Evolutionary conservation across 2,329 filamentous ascomycete genomes (phyloP), one percentile per base, ranked within the genome.

Genomic region (Botryotinia convoluta): DNA sequence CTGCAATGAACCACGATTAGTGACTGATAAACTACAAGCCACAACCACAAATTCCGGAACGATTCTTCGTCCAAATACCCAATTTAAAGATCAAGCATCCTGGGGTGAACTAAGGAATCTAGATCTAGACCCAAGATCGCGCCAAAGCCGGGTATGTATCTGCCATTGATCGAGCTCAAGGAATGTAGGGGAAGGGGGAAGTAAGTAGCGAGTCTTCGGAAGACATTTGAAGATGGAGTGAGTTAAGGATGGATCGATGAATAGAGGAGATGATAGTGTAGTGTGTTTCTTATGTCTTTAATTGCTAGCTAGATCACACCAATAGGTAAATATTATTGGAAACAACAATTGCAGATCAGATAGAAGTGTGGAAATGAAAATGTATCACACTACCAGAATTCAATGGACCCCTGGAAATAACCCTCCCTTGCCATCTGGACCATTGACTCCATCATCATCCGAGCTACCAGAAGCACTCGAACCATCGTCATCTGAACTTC

Each of bases 41-140:
- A n/a, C 48, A 51, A 14, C 5, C 4, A 26, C 12, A n/a, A n/a
- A 51, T 51, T 2, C 10, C 10, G 0, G 5, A 12, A 51, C 3
- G 26, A n/a, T 3, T 0, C 26, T 16, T 0, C 9, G 12, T n/a
- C 2, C 0, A n/a, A 2, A 5, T 14, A 6, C 26, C 7, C 48
- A 6, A 51, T n/a, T 14, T n/a, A 5, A 14, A n/a, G 10, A n/a
- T 51, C 3, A n/a, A 14, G 0, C 6, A 51, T 51, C 10, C 4
- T n/a, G 26, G 2, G 2, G 0, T n/a, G 14, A n/a, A 10, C 12
- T n/a, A 0, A 51, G 3, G 48, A 51, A n/a, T n/a, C 5, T n/a
- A n/a, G 22, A 51, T 51, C 12, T n/a, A n/a, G 48, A 51, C 6
- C 1, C 2, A n/a, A 14, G 48, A 51, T n/a, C 48, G 22, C n/a